A percentile compares a stretch with the other conserved stretches of the same genome.
These are phyloP conservation scores for Echinochloa phyllopogon DNA, from an alignment of 176 grass and related monocot species.

Conservation along the genomic window DNA sequence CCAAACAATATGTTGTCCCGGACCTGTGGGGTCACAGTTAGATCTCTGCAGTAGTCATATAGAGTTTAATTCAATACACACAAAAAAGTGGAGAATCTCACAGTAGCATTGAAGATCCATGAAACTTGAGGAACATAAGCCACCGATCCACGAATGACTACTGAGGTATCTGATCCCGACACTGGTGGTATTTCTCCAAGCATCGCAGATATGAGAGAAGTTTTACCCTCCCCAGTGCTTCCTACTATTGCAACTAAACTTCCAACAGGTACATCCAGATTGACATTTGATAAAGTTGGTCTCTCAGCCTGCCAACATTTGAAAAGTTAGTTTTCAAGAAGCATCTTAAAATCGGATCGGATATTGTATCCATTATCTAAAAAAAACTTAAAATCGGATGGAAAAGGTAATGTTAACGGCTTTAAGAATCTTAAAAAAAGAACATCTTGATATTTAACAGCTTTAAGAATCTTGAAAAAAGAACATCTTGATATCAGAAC, in stretches of 20 bases:
- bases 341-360: not conserved
- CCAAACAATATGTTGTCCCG: conserved; percentile 99
- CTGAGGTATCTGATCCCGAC: conserved; percentile 71
- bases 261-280: conserved; percentile 87
- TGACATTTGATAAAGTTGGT: conserved; percentile 94
- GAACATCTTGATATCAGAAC: not conserved
- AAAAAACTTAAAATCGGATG: conserved; percentile 22
- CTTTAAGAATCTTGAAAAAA: conserved; percentile 18
- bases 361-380: too few relatives aligned
- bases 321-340: conserved; percentile 29
- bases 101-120: conserved; percentile 99
- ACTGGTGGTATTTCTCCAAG: conserved; percentile 88
- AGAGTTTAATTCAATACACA: conserved; percentile 3
- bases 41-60: conserved; percentile 16
- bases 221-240: conserved; percentile 99
- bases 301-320: conserved; percentile 67
- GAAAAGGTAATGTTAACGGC: not conserved
- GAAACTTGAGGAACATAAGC: conserved; percentile 99
- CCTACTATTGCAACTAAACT: conserved; percentile 94
- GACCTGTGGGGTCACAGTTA: conserved; percentile 59
- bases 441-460: conserved; percentile 1
- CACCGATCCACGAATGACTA: conserved; percentile 74
- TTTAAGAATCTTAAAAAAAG: conserved; percentile 23
- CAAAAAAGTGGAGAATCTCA: conserved; percentile 54
- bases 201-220: conserved; percentile 97